Conservation (phyloP, 202 grass and related monocot genomes). For the Saccharum hybrid region DNA sequence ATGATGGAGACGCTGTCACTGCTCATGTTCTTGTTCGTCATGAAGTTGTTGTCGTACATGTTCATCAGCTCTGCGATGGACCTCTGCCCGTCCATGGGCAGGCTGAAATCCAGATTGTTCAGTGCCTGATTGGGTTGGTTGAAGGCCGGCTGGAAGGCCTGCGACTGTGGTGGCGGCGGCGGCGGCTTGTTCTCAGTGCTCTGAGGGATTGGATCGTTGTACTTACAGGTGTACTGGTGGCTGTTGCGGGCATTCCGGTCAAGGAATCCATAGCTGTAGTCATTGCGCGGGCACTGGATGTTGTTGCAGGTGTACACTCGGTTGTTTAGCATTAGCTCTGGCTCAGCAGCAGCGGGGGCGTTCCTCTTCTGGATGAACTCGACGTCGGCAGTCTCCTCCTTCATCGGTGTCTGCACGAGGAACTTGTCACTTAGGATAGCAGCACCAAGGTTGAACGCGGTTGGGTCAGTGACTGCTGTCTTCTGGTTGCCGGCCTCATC, state of each 20-base stretch:
- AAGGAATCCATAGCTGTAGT: slow-evolving; percentile 64
- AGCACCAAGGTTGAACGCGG: slow-evolving; percentile 53
- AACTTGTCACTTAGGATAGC: slow-evolving; percentile 60
- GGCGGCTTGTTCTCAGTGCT: slow-evolving; percentile 62
- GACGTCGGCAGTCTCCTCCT: slow-evolving; percentile 61
- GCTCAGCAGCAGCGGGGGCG: slow-evolving; percentile 20
- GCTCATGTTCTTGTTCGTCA: slow-evolving; percentile 48
- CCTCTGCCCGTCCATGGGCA: slow-evolving; percentile 74
- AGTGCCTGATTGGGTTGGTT: slow-evolving; percentile 46
- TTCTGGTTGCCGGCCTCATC: slow-evolving; percentile 57
- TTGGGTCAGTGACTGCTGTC: slow-evolving; percentile 31
- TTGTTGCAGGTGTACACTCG: slow-evolving; percentile 82
- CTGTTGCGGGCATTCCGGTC: slow-evolving; percentile 70
- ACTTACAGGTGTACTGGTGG: slow-evolving; percentile 76
- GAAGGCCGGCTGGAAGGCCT: slow-evolving; percentile 55
- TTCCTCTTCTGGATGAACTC: slow-evolving; percentile 82
- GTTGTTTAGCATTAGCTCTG: slow-evolving; percentile 61
- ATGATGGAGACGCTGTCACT: slow-evolving; percentile 47
- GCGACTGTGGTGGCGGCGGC: slow-evolving; percentile 15
- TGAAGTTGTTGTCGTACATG: slow-evolving; percentile 65
- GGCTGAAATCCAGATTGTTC: slow-evolving; percentile 53
- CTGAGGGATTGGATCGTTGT: slow-evolving; percentile 51
- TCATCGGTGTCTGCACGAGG: slow-evolving; percentile 53
- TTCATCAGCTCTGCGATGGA: slow-evolving; percentile 80
- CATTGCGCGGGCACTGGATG: slow-evolving; percentile 64